Evolutionary conservation across 1,284 basidiomycete genomes (phyloP), one percentile per base, ranked within the genome.

Genomic region (Fomitopsis palustris): DNA sequence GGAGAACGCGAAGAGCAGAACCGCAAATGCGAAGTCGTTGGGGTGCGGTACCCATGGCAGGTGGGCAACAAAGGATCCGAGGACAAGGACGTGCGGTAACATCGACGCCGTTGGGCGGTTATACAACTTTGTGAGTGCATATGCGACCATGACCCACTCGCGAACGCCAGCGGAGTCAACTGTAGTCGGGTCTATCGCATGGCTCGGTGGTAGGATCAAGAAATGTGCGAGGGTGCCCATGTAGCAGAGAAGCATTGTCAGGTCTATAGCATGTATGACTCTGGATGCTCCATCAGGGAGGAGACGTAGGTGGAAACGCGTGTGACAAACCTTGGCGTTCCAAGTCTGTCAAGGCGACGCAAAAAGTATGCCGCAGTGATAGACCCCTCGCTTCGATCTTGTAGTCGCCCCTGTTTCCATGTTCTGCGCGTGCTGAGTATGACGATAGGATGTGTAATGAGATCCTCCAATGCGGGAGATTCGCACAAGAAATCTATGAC

Each of bases 231-330:
- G 72, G 4, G 78, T 61, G 31, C 61, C 66, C 19, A 84, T 64
- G 62, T 79, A 83, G 10, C 64, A 60, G 16, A 79, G 21, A 38
- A 78, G 74, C 12, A 74, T 64, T 4, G 73, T 35, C n/a, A 80
- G 64, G 37, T 83, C 80, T 4, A 83, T 58, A 27, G 75, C 63
- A 70, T 84, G 81, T 25, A 78, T 56, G n/a, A 76, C 73, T n/a
- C 83, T 85, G 55, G 2, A 19, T 31, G 17, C 33, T 35, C 4
- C n/a, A 21, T 12, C 33, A 19, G 37, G n/a, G 55, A 51, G 12
- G 60, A 56, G 29, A 5, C 45, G 10, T 53, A 23, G 52, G 27
- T n/a, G 57, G 35, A 25, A 53, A 35, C 53, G 17, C 55, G 54
- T n/a, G 21, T 23, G 52, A 66, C 72, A 65, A 59, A 82, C 81